Percentiles rank a stretch among this genome's conserved stretches.
phyloP scores from a whole-genome alignment of 1,284 basidiomycete species.

The Pseudozyma flocculosa region DNA sequence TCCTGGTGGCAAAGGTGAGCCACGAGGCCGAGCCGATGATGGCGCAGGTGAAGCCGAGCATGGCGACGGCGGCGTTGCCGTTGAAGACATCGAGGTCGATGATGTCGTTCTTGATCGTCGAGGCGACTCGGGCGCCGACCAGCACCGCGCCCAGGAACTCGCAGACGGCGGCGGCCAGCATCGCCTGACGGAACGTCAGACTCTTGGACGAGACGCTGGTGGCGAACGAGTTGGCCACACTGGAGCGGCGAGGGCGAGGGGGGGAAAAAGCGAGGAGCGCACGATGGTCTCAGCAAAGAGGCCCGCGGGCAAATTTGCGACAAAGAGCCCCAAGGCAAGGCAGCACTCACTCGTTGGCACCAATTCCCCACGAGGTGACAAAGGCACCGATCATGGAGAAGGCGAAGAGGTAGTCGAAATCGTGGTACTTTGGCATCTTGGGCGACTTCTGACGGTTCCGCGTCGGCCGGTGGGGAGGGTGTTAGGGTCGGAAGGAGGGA shows the following conservation, averaged over 20 bases:
- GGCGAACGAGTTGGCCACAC: conserved; percentile 41
- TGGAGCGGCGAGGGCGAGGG: too few relatives aligned
- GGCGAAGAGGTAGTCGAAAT: conserved; percentile 37
- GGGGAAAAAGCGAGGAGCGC: too few relatives aligned
- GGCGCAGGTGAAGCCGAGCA: conserved; percentile 40
- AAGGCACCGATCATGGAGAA: conserved; percentile 29
- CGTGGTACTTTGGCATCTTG: conserved; percentile 25
- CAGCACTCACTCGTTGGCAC: conserved; percentile 27
- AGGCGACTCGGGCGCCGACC: conserved; percentile 29
- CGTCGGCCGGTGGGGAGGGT: too few relatives aligned
- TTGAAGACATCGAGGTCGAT: conserved; percentile 27
- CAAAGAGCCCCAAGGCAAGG: too few relatives aligned
- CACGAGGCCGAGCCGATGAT: conserved; percentile 28
- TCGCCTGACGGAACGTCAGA: conserved; percentile 29
- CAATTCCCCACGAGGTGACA: conserved; percentile 30
- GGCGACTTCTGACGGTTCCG: background rate
- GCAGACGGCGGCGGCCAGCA: conserved; percentile 24
- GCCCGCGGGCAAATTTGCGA: too few relatives aligned
- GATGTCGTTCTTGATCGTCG: conserved; percentile 40
- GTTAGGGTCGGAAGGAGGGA: too few relatives aligned
- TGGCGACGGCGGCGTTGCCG: conserved; percentile 17
- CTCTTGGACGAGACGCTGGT: conserved; percentile 36
- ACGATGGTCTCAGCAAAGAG: too few relatives aligned
- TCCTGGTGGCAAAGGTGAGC: conserved; percentile 31
- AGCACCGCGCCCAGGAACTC: conserved; percentile 41